phyloP scores from a whole-genome alignment of 192 early-diverging fungal genomes.

The Helicostylum pulchrum region DNA sequence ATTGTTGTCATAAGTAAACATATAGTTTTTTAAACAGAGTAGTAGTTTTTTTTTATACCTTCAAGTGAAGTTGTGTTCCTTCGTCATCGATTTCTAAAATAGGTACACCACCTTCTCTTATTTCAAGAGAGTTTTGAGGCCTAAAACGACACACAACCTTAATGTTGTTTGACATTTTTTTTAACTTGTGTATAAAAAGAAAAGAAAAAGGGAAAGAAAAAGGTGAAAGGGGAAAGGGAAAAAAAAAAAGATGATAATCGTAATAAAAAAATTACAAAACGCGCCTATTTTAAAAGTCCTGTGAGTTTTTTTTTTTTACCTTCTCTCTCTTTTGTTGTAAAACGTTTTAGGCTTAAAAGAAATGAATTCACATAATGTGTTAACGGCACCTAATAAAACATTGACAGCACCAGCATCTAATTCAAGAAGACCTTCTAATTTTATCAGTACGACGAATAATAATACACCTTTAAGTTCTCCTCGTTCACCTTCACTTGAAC shows the following conservation, averaged over 20 bases:
- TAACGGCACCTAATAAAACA: constrained; percentile 13
- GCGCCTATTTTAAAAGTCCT: too few species aligned
- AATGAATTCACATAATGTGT: background rate
- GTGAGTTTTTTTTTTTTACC: too few species aligned
- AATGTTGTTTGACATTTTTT: constrained; percentile 68
- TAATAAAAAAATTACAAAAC: too few species aligned
- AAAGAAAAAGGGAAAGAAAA: constrained; percentile 1
- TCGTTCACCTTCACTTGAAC: constrained; percentile 14
- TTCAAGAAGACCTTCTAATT: constrained; percentile 13
- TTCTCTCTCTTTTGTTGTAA: too few species aligned
- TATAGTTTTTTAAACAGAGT: background rate
- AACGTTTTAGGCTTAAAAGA: too few species aligned
- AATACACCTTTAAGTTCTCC: constrained; percentile 1
- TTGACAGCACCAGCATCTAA: constrained; percentile 9
- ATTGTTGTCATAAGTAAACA: background rate
- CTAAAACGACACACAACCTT: constrained; percentile 97
- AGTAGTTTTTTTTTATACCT: constrained; percentile 18
- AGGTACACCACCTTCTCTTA: constrained; percentile 84
- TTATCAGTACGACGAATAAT: background rate
- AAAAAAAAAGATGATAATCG: background rate
- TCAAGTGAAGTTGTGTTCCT: constrained; percentile 56
- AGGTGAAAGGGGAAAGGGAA: background rate
- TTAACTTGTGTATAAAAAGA: background rate
- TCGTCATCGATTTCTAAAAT: constrained; percentile 77
- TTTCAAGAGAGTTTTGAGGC: constrained; percentile 91